phyloP scores from a whole-genome alignment of 1,284 basidiomycete species.

The Irpex sp. region DNA sequence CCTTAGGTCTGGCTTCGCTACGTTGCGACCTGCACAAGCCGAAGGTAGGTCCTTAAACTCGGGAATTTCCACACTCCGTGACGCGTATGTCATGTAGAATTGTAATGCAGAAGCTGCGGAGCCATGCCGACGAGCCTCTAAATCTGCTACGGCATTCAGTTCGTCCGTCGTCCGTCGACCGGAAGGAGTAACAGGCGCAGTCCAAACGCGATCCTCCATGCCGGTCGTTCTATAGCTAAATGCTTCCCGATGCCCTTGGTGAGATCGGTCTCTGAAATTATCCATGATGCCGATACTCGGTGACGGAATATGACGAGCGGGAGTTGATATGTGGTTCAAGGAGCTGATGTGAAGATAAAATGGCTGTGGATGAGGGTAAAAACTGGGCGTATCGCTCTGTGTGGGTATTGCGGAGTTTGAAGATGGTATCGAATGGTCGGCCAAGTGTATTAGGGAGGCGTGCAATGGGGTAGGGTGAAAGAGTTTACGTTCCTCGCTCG shows the following conservation, averaged over 20 bases:
- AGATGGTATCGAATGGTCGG: not conserved
- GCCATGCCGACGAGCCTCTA: constrained; percentile 1
- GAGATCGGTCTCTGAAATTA: not conserved
- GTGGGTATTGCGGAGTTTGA: constrained; percentile 27
- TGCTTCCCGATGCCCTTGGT: not conserved
- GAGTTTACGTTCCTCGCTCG: constrained; percentile 20
- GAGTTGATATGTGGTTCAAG: constrained; percentile 13
- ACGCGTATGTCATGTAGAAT: constrained; percentile 1
- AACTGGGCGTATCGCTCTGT: constrained; percentile 10
- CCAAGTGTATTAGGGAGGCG: constrained; percentile 21
- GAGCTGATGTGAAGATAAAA: constrained; percentile 20
- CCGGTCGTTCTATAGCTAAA: not conserved
- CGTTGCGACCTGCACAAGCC: too few species aligned
- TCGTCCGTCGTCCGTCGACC: not conserved
- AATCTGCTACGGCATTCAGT: not conserved
- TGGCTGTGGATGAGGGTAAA: constrained; percentile 21
- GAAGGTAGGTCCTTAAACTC: not conserved
- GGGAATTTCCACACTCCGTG: not conserved
- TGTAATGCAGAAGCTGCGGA: not conserved
- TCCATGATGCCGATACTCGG: not conserved
- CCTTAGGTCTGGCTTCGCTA: not conserved
- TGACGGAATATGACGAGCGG: not conserved
- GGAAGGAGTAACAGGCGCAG: not conserved
- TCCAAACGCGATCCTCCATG: not conserved
- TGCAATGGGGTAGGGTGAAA: constrained; percentile 26